Evolutionary conservation across 179 eudicot genomes (phyloP).

Genomic region (Patellifolia procumbens): DNA sequence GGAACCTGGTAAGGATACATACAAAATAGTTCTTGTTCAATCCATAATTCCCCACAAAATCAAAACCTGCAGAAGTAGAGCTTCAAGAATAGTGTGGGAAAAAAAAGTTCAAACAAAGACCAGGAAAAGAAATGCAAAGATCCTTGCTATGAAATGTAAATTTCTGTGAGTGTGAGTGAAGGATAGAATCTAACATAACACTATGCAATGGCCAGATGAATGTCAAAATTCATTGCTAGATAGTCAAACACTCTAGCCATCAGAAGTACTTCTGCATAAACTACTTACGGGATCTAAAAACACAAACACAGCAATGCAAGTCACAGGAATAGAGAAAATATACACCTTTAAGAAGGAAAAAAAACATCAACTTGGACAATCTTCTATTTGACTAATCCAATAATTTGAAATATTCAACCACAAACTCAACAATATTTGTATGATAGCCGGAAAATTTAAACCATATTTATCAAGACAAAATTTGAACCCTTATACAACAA

Average conservation of each 20-base stretch:
- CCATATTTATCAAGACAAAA: background rate
- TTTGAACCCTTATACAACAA: background rate
- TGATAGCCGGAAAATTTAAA: background rate
- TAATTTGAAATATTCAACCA: background rate
- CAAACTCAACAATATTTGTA: background rate
- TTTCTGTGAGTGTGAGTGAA: background rate
- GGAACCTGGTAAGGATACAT: background rate
- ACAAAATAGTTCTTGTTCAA: background rate
- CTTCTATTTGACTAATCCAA: too few species aligned
- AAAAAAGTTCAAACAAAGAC: background rate
- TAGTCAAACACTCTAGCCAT: background rate
- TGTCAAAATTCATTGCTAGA: background rate
- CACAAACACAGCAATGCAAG: background rate
- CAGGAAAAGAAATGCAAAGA: background rate
- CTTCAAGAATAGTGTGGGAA: background rate
- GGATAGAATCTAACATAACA: background rate
- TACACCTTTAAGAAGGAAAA: too few species aligned
- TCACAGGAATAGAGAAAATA: background rate
- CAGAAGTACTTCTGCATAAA: background rate
- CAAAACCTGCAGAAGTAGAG: background rate
- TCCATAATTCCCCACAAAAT: background rate
- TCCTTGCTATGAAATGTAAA: conserved; percentile 1
- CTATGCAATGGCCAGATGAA: too few species aligned
- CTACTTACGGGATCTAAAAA: background rate
- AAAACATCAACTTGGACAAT: too few species aligned